A percentile compares a stretch with the other conserved stretches of the same genome.
Conservation (phyloP, 2,329 filamentous ascomycete genomes). For the Talaromyces sp. region DNA sequence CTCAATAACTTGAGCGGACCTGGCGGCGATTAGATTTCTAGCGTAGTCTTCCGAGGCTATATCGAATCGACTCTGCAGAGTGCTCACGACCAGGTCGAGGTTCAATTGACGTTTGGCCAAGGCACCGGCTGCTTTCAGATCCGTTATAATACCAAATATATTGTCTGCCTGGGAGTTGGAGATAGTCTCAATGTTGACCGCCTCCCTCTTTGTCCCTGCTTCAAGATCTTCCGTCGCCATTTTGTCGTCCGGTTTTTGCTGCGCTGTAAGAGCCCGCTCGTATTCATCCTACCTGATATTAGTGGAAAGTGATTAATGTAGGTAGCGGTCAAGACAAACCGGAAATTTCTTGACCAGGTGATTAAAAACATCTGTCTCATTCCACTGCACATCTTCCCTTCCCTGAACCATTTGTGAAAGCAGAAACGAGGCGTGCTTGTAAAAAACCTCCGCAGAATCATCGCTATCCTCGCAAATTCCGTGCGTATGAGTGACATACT, state of each 20-base stretch:
- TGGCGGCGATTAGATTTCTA: constrained; percentile 34
- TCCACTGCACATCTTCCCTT: constrained; percentile 46
- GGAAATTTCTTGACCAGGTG: constrained; percentile 44
- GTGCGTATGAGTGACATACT: constrained; percentile 45
- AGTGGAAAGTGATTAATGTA: neutral
- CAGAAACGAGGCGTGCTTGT: constrained; percentile 46
- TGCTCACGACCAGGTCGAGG: constrained; percentile 32
- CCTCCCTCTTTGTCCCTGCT: constrained; percentile 23
- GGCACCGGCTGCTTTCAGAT: constrained; percentile 40
- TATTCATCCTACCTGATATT: constrained; percentile 32
- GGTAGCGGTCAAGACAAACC: constrained; percentile 25
- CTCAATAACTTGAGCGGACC: constrained; percentile 32
- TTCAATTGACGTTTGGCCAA: constrained; percentile 41
- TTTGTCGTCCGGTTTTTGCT: constrained; percentile 24
- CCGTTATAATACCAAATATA: constrained; percentile 37
- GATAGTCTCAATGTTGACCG: constrained; percentile 26
- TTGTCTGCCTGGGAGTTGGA: constrained; percentile 36
- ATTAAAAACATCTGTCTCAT: constrained; percentile 41
- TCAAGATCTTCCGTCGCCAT: constrained; percentile 22
- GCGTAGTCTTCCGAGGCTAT: constrained; percentile 36
- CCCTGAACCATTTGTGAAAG: constrained; percentile 47
- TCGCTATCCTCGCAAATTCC: constrained; percentile 43
- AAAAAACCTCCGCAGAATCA: constrained; percentile 47
- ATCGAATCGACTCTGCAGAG: constrained; percentile 34
- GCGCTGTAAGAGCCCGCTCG: constrained; percentile 28